A percentile compares a stretch with the other conserved stretches of the same genome.
Conservation (phyloP, 306 rosid genomes). For the Castanopsis chinensis region DNA sequence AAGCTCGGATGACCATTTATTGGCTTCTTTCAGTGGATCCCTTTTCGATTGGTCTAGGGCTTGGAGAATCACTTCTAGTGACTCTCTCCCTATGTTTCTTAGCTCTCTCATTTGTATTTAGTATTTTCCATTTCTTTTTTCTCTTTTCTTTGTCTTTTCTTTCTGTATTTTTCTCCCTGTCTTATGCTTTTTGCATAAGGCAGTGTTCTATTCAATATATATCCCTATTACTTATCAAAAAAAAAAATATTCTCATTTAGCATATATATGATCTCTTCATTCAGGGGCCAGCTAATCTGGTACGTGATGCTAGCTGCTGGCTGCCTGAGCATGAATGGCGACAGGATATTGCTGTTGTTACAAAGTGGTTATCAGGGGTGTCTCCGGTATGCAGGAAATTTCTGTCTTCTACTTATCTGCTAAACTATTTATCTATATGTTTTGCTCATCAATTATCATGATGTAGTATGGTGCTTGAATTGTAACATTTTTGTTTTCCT, state of each 20-base stretch:
- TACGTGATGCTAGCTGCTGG: slow-evolving; percentile 91
- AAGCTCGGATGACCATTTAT: too few species aligned
- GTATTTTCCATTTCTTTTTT: too few species aligned
- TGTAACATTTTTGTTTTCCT: not conserved
- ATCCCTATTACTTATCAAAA: too few species aligned
- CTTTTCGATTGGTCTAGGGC: too few species aligned
- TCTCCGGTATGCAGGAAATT: slow-evolving; percentile 66
- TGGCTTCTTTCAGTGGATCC: too few species aligned
- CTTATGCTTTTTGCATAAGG: too few species aligned
- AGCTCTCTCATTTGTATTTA: too few species aligned
- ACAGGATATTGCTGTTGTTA: slow-evolving; percentile 98
- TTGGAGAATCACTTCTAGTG: too few species aligned
- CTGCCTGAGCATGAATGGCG: slow-evolving; percentile 95
- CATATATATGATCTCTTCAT: slow-evolving; percentile 32
- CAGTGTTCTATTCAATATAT: too few species aligned
- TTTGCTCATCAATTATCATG: not conserved
- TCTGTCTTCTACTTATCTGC: slow-evolving; percentile 17
- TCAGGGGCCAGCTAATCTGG: slow-evolving; percentile 88
- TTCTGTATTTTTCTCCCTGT: too few species aligned
- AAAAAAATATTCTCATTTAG: slow-evolving; percentile 1
- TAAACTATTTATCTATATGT: not conserved
- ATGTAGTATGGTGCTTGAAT: not conserved
- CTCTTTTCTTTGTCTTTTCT: too few species aligned
- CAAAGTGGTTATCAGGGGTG: slow-evolving; percentile 96
- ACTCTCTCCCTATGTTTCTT: too few species aligned